Base-by-base conservation (phyloP, 2,329 filamentous ascomycete species). In the Xylariaceae sp. region DNA sequence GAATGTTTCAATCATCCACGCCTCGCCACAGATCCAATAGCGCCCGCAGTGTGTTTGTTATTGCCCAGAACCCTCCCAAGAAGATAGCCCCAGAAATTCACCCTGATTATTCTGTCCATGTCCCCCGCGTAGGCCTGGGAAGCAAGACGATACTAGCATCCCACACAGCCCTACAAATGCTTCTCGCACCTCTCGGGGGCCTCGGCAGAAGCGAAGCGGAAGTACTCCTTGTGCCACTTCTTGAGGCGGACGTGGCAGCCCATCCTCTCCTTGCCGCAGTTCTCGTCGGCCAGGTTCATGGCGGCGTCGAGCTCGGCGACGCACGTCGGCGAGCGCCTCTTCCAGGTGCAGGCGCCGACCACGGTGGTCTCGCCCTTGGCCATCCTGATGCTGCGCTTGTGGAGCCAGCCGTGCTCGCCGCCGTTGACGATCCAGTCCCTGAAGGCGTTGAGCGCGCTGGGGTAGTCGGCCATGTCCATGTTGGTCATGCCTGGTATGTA, bases 221-320 rank as follows among this genome's bases (percentile, higher is more conserved):
- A 54, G 39, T 54, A 54, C 10, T 43, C 32, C 20, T 54, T 54
- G 32, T 44, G 20, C 51, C 51, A 54, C 15, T 40, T 8, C 6
- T 24, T 18, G 4, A 49, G 6, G 20, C 51, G 49, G 37, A 33
- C 45, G 30, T 54, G 51, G 18, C 44, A 49, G 23, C 51, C 51
- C 2, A 49, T 26, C 20, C 21, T 39, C 6, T 45, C 51, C 2
- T 6, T 8, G 4, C 39, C 44, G 26, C 51, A 54, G 11, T 49
- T 39, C 1, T 24, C 10, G 26, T 53, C 44, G 32, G 50, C 50
- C 1, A 7, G 24, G 1, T 13, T 9, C 44, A 54, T 44, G 7
- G 51, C 39, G 18, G 44, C 13, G 15, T 20, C 23, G 18, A 49
- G 39, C 51, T 54, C 51, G 33, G 44, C 44, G 11, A 27, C 8